A percentile compares a stretch with the other conserved stretches of the same genome.
Evolutionary conservation across 2,329 filamentous ascomycete genomes (phyloP).

Genomic region (Allantophomopsis cytisporea): DNA sequence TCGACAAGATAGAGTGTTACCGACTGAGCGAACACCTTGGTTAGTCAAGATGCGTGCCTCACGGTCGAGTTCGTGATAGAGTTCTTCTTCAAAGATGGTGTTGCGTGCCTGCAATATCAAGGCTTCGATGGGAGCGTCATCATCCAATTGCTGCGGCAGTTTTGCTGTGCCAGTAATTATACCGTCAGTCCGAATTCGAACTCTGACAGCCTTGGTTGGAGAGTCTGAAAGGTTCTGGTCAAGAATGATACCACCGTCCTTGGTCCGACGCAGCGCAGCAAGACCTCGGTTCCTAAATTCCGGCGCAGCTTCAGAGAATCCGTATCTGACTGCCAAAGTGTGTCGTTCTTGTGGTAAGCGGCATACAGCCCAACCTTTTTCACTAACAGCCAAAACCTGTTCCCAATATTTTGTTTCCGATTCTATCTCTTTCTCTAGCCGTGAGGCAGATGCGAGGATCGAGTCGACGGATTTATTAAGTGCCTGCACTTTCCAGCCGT

Average conservation of each 20-base stretch:
- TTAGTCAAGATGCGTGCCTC: conserved; percentile 64
- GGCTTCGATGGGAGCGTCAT: conserved; percentile 47
- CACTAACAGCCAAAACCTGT: conserved; percentile 66
- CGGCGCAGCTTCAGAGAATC: conserved; percentile 60
- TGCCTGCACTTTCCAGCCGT: conserved; percentile 68
- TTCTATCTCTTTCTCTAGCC: conserved; percentile 64
- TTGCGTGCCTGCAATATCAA: conserved; percentile 65
- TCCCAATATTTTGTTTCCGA: conserved; percentile 83
- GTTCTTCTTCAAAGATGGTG: conserved; percentile 69
- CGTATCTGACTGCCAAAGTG: conserved; percentile 75
- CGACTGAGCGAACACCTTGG: conserved; percentile 54
- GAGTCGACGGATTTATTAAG: conserved; percentile 64
- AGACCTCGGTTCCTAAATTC: conserved; percentile 59
- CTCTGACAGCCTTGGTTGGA: conserved; percentile 47
- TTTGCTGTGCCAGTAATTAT: conserved; percentile 41
- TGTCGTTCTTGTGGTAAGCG: conserved; percentile 60
- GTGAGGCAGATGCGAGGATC: conserved; percentile 55
- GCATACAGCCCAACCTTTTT: conserved; percentile 78
- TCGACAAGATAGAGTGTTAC: conserved; percentile 40
- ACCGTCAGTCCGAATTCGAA: conserved; percentile 47
- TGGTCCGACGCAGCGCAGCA: conserved; percentile 61
- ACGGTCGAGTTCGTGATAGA: conserved; percentile 79
- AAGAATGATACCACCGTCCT: conserved; percentile 62
- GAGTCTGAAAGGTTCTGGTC: conserved; percentile 39
- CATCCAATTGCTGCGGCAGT: conserved; percentile 35